These are phyloP conservation scores for Podospora anserina DNA, from an alignment of 495 filamentous ascomycete species.

Conservation along the genomic window DNA sequence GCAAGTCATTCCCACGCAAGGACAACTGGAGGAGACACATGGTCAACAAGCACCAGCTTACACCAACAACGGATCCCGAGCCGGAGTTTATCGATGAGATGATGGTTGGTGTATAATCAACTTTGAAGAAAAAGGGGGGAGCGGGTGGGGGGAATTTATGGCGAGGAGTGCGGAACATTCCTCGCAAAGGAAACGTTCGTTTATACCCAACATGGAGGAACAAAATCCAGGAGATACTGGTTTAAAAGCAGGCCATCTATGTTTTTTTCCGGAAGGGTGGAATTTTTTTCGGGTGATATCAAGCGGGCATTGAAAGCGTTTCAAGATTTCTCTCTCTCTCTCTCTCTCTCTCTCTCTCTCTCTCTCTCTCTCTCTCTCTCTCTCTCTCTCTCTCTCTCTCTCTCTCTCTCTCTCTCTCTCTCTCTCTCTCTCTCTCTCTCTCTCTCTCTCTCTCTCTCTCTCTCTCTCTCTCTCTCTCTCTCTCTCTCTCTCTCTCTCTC, in stretches of 20 bases:
- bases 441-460: too few species aligned
- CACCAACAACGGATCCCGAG: slow-evolving; percentile 28
- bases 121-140: too few species aligned
- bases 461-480: too few species aligned
- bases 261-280: background rate
- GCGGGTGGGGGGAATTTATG: too few species aligned
- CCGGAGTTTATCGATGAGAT: slow-evolving; percentile 28
- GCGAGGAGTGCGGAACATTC: background rate
- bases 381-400: background rate
- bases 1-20: slow-evolving; percentile 50
- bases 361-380: background rate
- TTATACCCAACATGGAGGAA: background rate
- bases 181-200: background rate
- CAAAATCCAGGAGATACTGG: background rate
- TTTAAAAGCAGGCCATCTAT: background rate
- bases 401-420: background rate
- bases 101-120: slow-evolving; percentile 21
- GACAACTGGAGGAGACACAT: slow-evolving; percentile 53
- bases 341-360: background rate
- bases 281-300: background rate
- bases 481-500: too few species aligned
- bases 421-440: too few species aligned
- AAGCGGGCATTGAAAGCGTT: slow-evolving; percentile 8
- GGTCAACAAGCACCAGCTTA: slow-evolving; percentile 46
- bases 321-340: background rate